Base-by-base conservation (phyloP, 2,329 filamentous ascomycete genomes). In the Neonectria neomacrospora region DNA sequence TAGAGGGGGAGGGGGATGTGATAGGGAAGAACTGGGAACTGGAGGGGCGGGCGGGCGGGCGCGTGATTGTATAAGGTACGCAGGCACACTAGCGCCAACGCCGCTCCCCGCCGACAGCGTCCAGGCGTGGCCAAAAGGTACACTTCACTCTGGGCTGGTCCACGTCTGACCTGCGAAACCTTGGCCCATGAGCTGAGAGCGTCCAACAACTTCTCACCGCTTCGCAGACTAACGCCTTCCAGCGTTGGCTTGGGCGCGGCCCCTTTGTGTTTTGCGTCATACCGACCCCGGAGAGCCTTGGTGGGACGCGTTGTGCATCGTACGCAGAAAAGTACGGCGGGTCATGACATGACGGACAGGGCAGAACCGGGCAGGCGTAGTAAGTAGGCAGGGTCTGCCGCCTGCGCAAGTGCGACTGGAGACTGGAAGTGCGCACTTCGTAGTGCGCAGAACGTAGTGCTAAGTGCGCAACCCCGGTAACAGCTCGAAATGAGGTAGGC, bases 211-310 rank as follows among this genome's bases (percentile, higher is more conserved):
- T 67, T 65, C 61, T 69, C 66, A 66, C 62, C 62, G 67, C 61
- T 56, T 59, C 58, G 68, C 63, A 53, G 57, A 55, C 56, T 58
- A 61, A 67, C 55, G 62, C 65, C 64, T 71, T 68, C 64, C 64
- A 72, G 66, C 60, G 62, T 60, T 56, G 63, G 61, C 61, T 63
- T 59, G 28, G 42, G 37, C 54, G 63, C 59, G 54, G 65, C 61
- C 61, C 55, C 53, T 65, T 72, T 73, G 71, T 67, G 71, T 73
- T 65, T 72, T 73, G 71, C 69, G 71, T 73, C 71, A 73, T 73
- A 67, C 64, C 64, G 58, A 71, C 61, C 58, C 55, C 59, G 28
- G 58, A 54, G 61, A 44, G 63, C 42, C 61, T 65, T 51, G 65
- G 63, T 64, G 64, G 63, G 61, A 51, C 50, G 51, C 45, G 39